Evolutionary conservation across 768 basidiomycete genomes (phyloP).

Genomic region (Leccinellum rugosiceps): DNA sequence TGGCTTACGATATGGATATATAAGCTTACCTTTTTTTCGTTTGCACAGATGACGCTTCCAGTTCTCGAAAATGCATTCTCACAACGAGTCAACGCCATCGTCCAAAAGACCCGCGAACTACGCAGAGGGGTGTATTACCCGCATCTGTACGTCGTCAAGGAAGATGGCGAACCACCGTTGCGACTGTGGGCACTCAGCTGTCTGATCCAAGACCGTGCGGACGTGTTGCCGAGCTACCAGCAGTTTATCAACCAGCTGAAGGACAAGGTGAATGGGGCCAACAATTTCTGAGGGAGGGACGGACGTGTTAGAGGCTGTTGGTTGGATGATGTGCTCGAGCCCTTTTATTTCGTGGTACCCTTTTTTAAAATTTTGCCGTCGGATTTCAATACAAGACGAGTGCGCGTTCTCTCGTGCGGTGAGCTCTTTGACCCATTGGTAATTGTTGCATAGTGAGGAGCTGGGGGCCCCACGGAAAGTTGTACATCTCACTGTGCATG

Average conservation of each 20-base stretch:
- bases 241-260: conserved; percentile 89
- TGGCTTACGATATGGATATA: background rate
- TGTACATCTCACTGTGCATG: too few relatives aligned
- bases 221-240: conserved; percentile 92
- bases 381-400: background rate
- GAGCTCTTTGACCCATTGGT: too few relatives aligned
- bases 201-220: conserved; percentile 94
- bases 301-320: background rate
- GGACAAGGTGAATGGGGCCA: conserved; percentile 61
- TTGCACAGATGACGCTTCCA: conserved; percentile 75
- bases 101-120: conserved; percentile 94
- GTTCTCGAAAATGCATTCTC: conserved; percentile 90
- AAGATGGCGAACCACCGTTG: conserved; percentile 94
- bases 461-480: too few relatives aligned
- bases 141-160: conserved; percentile 94
- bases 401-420: background rate
- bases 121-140: conserved; percentile 91
- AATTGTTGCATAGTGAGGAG: too few relatives aligned
- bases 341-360: background rate
- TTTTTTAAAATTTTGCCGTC: background rate
- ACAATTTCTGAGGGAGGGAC: conserved; percentile 30
- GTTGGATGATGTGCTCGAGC: background rate
- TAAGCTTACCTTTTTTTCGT: background rate
- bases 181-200: conserved; percentile 93
- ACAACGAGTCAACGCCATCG: conserved; percentile 90